Base-by-base conservation (phyloP, 1,139 yeast species). In the Debaryomyces nepalensis region DNA sequence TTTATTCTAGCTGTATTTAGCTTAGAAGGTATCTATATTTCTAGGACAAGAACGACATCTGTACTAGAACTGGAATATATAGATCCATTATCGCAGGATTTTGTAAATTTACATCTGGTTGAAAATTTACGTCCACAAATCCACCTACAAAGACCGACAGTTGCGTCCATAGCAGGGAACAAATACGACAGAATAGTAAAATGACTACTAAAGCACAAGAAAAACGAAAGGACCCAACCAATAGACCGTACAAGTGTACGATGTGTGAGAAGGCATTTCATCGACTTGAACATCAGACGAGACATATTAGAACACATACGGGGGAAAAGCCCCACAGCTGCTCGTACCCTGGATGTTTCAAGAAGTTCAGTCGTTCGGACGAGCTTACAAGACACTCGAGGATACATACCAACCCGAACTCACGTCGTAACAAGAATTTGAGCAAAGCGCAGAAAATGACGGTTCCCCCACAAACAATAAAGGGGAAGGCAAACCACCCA, bases 271-370 rank as follows among this genome's bases (percentile, higher is more conserved):
- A 91, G 68, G 96, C 96, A 1, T 91, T 91, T 61, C 96, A 89
- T 59, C 75, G 98, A 39, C 69, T 90, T 38, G 98, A 91, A 63
- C 98, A 91, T 64, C 96, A 89, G 61, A 90, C 97, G 12, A 79
- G 98, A 55, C 98, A 91, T 60, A 87, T 91, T 41, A 73, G 97
- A 48, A 91, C 97, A 5, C 98, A 91, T 60, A 91, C 98, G 0
- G 98, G 98, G 26, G 97, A 90, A 59, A 87, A 89, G 60, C 97
- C 97, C 16, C 97, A 90, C 58, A 82, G 81, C 36, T 91, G 98
- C 63, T 77, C 85, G 5, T 89, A 79, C 55, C 95, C 95, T 0
- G 95, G 95, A 1, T 91, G 98, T 64, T 70, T 79, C 45, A 91
- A 91, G 64, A 79, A 87, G 46, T 91, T 91, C 58, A 82, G 93